These are phyloP conservation scores for Yarrowia sp. DNA, from an alignment of 805 yeast genomes.

Conservation along the genomic window DNA sequence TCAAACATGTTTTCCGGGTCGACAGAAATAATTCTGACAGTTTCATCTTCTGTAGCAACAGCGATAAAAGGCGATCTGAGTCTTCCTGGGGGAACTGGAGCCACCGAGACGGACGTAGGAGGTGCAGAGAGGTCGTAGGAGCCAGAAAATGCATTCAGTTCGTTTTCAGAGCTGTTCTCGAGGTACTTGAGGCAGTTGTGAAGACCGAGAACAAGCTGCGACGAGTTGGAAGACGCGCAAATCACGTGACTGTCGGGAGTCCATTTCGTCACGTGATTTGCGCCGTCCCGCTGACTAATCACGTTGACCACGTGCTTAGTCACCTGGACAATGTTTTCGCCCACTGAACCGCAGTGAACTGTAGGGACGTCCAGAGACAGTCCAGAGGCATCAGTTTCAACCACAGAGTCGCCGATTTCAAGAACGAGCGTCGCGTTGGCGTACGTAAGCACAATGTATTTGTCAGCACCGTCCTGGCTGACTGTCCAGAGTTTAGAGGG, in stretches of 20 bases:
- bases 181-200: constrained; percentile 77
- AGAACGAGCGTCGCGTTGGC: constrained; percentile 68
- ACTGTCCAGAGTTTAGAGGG: constrained; percentile 68
- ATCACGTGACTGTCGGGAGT: constrained; percentile 59
- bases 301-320: no score
- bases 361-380: constrained; percentile 59
- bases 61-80: constrained; percentile 57
- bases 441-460: constrained; percentile 64
- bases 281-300: no score
- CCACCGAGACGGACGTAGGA: constrained; percentile 48
- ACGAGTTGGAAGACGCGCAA: constrained; percentile 58
- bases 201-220: constrained; percentile 68
- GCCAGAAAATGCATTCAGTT: constrained; percentile 68
- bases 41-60: constrained; percentile 68
- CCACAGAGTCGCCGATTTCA: constrained; percentile 75
- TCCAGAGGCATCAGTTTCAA: constrained; percentile 67
- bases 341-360: constrained; percentile 66
- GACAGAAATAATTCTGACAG: constrained; percentile 66
- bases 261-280: not conserved
- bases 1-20: constrained; percentile 60
- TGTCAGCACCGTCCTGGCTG: constrained; percentile 48
- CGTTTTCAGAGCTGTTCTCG: constrained; percentile 66
- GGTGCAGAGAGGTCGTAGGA: constrained; percentile 48
- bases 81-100: constrained; percentile 50
- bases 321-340: constrained; percentile 48